A percentile compares a stretch with the other conserved stretches of the same genome.
Evolutionary conservation across 1,139 yeast species (phyloP).

Genomic region (Candida sp.): DNA sequence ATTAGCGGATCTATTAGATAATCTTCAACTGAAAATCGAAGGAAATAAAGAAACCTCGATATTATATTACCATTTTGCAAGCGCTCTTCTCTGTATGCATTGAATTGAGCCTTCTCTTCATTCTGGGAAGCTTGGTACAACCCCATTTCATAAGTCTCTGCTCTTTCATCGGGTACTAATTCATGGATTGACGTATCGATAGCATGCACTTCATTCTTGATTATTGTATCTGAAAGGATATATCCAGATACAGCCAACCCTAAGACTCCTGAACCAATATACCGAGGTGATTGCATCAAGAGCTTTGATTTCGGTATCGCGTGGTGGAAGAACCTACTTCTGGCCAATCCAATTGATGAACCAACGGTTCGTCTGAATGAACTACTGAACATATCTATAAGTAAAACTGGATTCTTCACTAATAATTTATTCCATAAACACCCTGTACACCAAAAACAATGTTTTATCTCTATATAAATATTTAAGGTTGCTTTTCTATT

Average conservation of each 20-base stretch:
- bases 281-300: background rate
- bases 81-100: constrained; percentile 19
- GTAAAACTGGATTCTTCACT: background rate
- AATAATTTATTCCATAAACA: background rate
- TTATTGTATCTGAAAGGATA: constrained; percentile 8
- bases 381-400: background rate
- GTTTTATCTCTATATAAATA: background rate
- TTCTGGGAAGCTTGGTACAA: constrained; percentile 58
- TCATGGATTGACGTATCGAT: constrained; percentile 33
- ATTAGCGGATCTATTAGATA: constrained; percentile 64
- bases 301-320: background rate
- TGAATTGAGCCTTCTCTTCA: constrained; percentile 36
- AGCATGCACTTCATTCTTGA: constrained; percentile 31
- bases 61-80: constrained; percentile 20
- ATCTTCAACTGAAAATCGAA: constrained; percentile 46
- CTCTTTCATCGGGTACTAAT: constrained; percentile 39
- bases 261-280: constrained; percentile 1
- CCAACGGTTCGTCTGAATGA: background rate
- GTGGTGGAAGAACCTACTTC: background rate
- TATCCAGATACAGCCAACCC: constrained; percentile 1
- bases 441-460: background rate
- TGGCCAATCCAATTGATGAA: background rate
- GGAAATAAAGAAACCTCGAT: constrained; percentile 25
- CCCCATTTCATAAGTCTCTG: constrained; percentile 70
- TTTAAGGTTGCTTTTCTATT: background rate